These are phyloP conservation scores for Mycosphaerella sp. DNA, from an alignment of 2,329 filamentous ascomycete species.

Conservation along the genomic window DNA sequence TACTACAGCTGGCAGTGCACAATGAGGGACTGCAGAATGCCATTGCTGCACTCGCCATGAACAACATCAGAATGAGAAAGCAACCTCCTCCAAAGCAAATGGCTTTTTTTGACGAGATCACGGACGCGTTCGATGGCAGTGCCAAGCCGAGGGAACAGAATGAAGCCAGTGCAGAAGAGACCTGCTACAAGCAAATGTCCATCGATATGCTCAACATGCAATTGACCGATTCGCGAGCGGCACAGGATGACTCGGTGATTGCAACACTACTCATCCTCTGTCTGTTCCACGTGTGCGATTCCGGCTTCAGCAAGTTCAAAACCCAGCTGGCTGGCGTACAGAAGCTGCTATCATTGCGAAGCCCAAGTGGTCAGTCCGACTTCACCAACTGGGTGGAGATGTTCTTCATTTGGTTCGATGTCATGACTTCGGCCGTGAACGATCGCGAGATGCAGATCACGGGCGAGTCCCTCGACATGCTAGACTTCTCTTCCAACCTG, in stretches of 20 bases:
- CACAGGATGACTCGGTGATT: conserved; percentile 77
- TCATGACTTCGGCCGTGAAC: conserved; percentile 85
- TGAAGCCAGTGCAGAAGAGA: conserved; percentile 66
- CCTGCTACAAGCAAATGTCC: conserved; percentile 76
- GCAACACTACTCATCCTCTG: conserved; percentile 83
- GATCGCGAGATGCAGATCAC: conserved; percentile 79
- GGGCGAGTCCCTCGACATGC: conserved; percentile 56
- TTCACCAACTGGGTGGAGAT: conserved; percentile 87
- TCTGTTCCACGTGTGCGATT: conserved; percentile 89
- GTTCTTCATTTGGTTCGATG: conserved; percentile 91
- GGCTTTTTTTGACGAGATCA: conserved; percentile 31
- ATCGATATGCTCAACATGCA: conserved; percentile 79
- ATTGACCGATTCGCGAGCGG: conserved; percentile 66
- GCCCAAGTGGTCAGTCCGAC: conserved; percentile 52
- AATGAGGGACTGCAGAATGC: conserved; percentile 86
- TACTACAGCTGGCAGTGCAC: conserved; percentile 67
- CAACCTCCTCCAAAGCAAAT: conserved; percentile 47
- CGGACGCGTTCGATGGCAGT: conserved; percentile 25
- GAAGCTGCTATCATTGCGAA: conserved; percentile 74
- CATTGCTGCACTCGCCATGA: conserved; percentile 80
- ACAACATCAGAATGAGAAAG: conserved; percentile 81
- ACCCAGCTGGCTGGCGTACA: conserved; percentile 90
- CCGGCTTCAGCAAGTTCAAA: conserved; percentile 85
- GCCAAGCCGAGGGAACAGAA: conserved; percentile 34
- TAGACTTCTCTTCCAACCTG: conserved; percentile 58